Base-by-base conservation (phyloP, 495 filamentous ascomycete genomes). In the Lentithecium fluviatile region DNA sequence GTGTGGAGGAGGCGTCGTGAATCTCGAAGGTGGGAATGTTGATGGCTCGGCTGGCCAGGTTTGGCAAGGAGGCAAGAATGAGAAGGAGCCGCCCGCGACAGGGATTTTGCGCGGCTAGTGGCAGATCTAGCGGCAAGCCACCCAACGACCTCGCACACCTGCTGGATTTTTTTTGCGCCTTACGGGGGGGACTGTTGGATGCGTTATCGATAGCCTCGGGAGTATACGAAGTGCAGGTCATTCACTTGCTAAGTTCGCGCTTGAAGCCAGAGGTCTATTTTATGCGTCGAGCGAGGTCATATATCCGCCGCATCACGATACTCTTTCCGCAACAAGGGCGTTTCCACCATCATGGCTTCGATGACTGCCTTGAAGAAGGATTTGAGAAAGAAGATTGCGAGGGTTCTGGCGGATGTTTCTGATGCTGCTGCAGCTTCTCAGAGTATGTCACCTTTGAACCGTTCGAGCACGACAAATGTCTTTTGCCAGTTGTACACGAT, bases 361-460 rank as follows among this genome's bases (percentile, higher is more conserved):
- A 52, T 89, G 23, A 79, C 80, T 60, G 74, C 77, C 38, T 85
- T 86, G 24, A 95, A 95, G 76, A 85, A 85, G 66, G 85, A 89
- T 56, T 75, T 94, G 53, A 82, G 90, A 45, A 77, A 80, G 45
- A 73, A 78, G 45, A 88, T 94, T 77, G 88, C 85, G 60, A 78
- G 81, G 38, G 78, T 76, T 12, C 78, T 93, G 11, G 76, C 80
- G 20, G 71, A 69, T 15, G 57, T 94, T 48, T 72, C 85, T 12
- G 70, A 77, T 2, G 80, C 86, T 36, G 77, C 83, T 13, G 78
- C 89, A 38, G 60, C 67, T 40, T 73, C 71, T 57, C 89, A 95
- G 78, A 91, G 90, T 95, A 72, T 37, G 65, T 57, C 6, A 10
- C 5, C 26, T 17, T 52, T 2, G 23, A 21, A n/a, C n/a, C n/a